Base-by-base conservation (phyloP, 768 basidiomycete genomes). In the Leccinum fibrillosum region DNA sequence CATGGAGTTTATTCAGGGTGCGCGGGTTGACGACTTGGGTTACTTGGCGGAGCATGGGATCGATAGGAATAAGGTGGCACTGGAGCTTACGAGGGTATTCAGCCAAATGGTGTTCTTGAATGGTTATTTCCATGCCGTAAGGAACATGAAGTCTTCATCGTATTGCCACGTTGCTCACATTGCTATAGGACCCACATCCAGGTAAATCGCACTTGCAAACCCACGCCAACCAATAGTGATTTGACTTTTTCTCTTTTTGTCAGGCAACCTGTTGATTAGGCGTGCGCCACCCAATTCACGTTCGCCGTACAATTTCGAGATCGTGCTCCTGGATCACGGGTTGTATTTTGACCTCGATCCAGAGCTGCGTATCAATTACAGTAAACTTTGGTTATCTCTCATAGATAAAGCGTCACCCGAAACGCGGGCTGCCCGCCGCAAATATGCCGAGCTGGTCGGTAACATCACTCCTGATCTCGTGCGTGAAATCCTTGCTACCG, bases 81-180 rank as follows among this genome's bases (percentile, higher is more conserved):
- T 96, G 54, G 94, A 98, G 73, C 79, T 99, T 21, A 86, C 89
- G 3, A 77, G 89, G 62, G 96, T 99, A 66, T 98, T 98, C 69
- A 89, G 84, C 52, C 87, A 85, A 67, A 98, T 98, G 97, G 92
- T 98, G 11, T 96, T 98, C 67, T 70, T 97, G 45, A 92, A 96
- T 69, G 95, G 95, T 17, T 94, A 88, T 84, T 90, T 90, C 70
- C 88, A 89, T 75, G 88, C 86, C 42, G 89, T 90, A 67, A 71
- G 87, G 75, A 26, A 44, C 19, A 5, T 37, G 25, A 56, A 37
- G n/a, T 32, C 15, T 55, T 59, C 23, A 44, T 34, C 7, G 37
- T 17, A 26, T 50, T 50, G 5, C 53, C 54, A 39, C 45, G 50
- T 28, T 62, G 50, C 66, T 66, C 26, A 72, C 35, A 54, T 48